Conservation (phyloP, 345 rosid genomes). For the Clarkia xantiana region DNA sequence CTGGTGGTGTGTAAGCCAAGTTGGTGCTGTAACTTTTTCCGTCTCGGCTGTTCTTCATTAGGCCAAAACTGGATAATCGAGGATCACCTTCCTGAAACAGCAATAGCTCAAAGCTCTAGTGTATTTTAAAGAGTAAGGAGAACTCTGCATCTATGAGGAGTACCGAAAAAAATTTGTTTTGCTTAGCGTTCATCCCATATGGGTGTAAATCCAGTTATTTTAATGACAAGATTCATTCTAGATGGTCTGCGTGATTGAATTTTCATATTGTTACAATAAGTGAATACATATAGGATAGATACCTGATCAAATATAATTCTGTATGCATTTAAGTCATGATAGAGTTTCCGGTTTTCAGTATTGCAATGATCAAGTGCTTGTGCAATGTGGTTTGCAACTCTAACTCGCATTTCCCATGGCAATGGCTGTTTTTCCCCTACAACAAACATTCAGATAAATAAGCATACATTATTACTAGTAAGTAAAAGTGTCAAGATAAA, state of each 20-base stretch:
- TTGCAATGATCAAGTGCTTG: conserved; percentile 81
- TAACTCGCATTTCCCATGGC: conserved; percentile 97
- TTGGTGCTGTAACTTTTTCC: conserved; percentile 88
- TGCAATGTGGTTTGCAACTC: conserved; percentile 69
- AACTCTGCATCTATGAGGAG: too few relatives aligned
- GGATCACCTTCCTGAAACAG: conserved; percentile 66
- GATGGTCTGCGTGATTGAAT: too few relatives aligned
- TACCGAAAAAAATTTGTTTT: too few relatives aligned
- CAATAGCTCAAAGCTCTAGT: not conserved
- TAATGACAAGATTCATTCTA: too few relatives aligned
- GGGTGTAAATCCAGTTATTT: too few relatives aligned
- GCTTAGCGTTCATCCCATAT: too few relatives aligned
- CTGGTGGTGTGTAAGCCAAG: conserved; percentile 90
- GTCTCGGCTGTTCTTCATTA: conserved; percentile 85
- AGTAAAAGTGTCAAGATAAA: too few relatives aligned
- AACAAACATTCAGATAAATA: conserved; percentile 2
- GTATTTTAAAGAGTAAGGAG: too few relatives aligned
- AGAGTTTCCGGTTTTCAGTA: conserved; percentile 53
- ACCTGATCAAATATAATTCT: conserved; percentile 92
- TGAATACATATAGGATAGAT: not conserved
- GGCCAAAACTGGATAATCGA: conserved; percentile 74
- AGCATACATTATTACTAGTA: too few relatives aligned
- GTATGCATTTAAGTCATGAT: conserved; percentile 91
- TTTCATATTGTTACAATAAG: too few relatives aligned
- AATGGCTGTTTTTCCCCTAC: conserved; percentile 93